phyloP scores from a whole-genome alignment of 306 rosid species.

The Rubus idaeus region DNA sequence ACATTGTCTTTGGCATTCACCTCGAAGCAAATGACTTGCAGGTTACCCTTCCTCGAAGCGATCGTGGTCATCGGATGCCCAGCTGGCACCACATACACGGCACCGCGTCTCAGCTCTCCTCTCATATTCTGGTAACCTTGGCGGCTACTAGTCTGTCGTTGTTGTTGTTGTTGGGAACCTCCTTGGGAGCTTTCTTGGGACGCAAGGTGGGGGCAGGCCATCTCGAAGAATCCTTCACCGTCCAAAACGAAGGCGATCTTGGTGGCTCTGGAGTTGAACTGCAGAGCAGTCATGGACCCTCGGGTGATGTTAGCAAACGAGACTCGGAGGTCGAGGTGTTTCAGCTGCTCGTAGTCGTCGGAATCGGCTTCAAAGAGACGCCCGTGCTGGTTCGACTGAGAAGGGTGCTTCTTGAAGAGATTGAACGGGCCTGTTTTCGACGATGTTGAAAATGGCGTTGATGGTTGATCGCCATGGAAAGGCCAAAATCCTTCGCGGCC shows the following conservation, averaged over 20 bases:
- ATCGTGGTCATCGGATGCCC: constrained; percentile 52
- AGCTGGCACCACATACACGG: constrained; percentile 52
- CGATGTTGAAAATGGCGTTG: neutral
- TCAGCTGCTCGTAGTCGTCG: constrained; percentile 28
- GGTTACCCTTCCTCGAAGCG: constrained; percentile 40
- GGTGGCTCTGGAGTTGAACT: constrained; percentile 49
- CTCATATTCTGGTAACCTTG: constrained; percentile 28
- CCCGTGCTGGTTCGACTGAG: constrained; percentile 52
- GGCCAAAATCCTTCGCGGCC: constrained; percentile 44
- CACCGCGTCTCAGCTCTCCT: constrained; percentile 30
- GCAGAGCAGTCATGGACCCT: constrained; percentile 48
- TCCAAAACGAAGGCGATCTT: constrained; percentile 43
- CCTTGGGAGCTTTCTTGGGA: constrained; percentile 9
- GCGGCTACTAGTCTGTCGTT: constrained; percentile 2
- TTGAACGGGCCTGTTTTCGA: constrained; percentile 40
- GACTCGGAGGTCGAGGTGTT: constrained; percentile 42
- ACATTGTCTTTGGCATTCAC: constrained; percentile 49
- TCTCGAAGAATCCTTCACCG: constrained; percentile 58
- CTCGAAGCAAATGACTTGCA: constrained; percentile 50
- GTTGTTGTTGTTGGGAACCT: neutral
- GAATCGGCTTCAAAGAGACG: constrained; percentile 40
- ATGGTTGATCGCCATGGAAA: constrained; percentile 30
- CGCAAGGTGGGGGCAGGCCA: constrained; percentile 54
- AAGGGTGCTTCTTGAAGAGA: constrained; percentile 37
- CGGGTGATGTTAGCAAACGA: constrained; percentile 51